These are phyloP conservation scores for Aspergillus aculeatus DNA, from an alignment of 2,329 filamentous ascomycete species.

Conservation along the genomic window DNA sequence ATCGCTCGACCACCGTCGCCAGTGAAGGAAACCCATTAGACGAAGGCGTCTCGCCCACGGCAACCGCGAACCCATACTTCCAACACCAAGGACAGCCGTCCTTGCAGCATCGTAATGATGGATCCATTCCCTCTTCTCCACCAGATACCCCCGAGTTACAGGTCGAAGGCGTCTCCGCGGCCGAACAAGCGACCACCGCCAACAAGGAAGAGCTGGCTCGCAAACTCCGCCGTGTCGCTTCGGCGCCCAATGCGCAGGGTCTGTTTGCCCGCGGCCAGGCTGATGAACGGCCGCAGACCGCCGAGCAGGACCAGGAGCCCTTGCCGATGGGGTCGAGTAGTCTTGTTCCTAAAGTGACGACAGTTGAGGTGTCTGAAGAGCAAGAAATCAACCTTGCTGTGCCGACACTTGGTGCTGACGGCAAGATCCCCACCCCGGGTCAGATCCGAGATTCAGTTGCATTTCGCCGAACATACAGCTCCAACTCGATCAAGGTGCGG, in stretches of 20 bases:
- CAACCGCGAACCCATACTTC: slow-evolving; percentile 95
- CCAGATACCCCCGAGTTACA: slow-evolving; percentile 83
- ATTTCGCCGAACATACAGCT: slow-evolving; percentile 95
- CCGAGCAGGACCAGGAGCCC: slow-evolving; percentile 82
- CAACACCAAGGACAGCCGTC: slow-evolving; percentile 92
- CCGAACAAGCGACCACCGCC: slow-evolving; percentile 67
- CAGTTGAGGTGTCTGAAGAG: slow-evolving; percentile 48
- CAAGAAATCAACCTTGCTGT: slow-evolving; percentile 30
- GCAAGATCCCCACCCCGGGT: slow-evolving; percentile 65
- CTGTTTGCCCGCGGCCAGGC: slow-evolving; percentile 67
- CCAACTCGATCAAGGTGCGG: slow-evolving; percentile 97
- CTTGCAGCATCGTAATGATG: slow-evolving; percentile 90
- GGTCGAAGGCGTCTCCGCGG: slow-evolving; percentile 65
- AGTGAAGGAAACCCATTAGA: slow-evolving; percentile 91
- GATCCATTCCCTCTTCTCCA: slow-evolving; percentile 86
- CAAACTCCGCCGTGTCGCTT: slow-evolving; percentile 89
- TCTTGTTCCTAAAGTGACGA: slow-evolving; percentile 52
- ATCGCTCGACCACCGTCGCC: slow-evolving; percentile 84
- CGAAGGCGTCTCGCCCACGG: slow-evolving; percentile 85
- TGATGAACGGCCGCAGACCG: slow-evolving; percentile 73
- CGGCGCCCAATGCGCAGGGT: slow-evolving; percentile 94
- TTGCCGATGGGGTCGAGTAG: slow-evolving; percentile 59
- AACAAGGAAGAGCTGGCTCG: slow-evolving; percentile 93
- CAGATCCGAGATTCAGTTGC: slow-evolving; percentile 66
- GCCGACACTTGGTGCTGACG: slow-evolving; percentile 48